Evolutionary conservation across 1,284 basidiomycete genomes (phyloP).

Genomic region (Pseudozyma tsukubaensis): DNA sequence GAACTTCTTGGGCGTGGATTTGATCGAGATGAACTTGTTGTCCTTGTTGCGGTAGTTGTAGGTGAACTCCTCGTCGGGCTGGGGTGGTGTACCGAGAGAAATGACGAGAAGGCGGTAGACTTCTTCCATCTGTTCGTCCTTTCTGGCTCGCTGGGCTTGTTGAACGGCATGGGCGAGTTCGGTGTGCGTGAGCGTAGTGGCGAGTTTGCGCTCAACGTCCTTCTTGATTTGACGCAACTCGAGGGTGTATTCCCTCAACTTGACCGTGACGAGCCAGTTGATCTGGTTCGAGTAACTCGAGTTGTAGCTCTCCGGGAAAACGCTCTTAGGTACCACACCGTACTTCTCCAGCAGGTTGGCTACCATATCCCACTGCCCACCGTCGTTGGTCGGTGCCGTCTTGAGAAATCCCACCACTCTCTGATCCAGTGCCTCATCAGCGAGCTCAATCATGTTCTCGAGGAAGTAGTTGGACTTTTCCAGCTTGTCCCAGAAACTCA

Average conservation of each 20-base stretch:
- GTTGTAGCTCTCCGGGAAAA: slow-evolving; percentile 88
- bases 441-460: slow-evolving; percentile 85
- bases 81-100: slow-evolving; percentile 74
- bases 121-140: slow-evolving; percentile 84
- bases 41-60: slow-evolving; percentile 76
- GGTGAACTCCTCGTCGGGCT: slow-evolving; percentile 53
- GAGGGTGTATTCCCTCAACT: slow-evolving; percentile 89
- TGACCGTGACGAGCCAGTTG: slow-evolving; percentile 83
- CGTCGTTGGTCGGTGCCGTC: slow-evolving; percentile 84
- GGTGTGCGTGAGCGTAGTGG: slow-evolving; percentile 57
- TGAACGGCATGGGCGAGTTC: slow-evolving; percentile 43
- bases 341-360: slow-evolving; percentile 75
- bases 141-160: slow-evolving; percentile 73
- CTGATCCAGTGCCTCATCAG: slow-evolving; percentile 82
- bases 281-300: slow-evolving; percentile 80
- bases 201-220: slow-evolving; percentile 66
- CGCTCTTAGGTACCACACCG: slow-evolving; percentile 71
- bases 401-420: slow-evolving; percentile 83
- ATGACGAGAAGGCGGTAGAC: slow-evolving; percentile 88
- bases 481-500: slow-evolving; percentile 73
- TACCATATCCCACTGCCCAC: slow-evolving; percentile 80
- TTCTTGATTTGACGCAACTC: slow-evolving; percentile 77
- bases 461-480: slow-evolving; percentile 96
- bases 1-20: slow-evolving; percentile 83
- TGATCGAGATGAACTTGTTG: slow-evolving; percentile 79